Evolutionary conservation across 495 filamentous ascomycete genomes (phyloP), one percentile per base, ranked within the genome.

Genomic region (Neurospora tetraspora): DNA sequence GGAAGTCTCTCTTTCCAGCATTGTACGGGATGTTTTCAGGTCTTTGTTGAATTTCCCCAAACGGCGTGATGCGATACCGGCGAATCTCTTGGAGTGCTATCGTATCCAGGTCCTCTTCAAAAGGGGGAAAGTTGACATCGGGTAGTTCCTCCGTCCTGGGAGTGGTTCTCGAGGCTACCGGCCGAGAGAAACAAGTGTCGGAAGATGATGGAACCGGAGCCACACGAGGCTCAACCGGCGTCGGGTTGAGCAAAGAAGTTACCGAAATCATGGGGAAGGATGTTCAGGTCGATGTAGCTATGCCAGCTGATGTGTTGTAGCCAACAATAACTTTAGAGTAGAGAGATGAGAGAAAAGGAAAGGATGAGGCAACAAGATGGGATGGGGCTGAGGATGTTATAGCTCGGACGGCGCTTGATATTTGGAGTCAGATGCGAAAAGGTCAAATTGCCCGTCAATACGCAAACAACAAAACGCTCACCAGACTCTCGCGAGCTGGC

Each of bases 1-100:
- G 87, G 74, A 99, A 96, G 23, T 87, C 83, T 82, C 95, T 96
- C 85, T 98, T 99, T 73, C 93, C 91, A 76, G 94, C 97, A 70
- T 91, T 92, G 81, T 98, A 99, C 0, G 96, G 96, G 71, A 98
- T 97, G 70, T 92, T 92, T 61, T 90, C 88, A 70, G 86, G 88
- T 75, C 85, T 93, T 3, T 90, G 82, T 47, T 81, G 83, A 75
- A 99, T 94, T 14, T 87, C 80, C 27, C 91, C 90, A 74, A 91
- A 81, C 14, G 93, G 92, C 73, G 86, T 85, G 37, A 97, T 81
- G 12, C 86, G 81, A 77, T 91, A 94, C 47, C 83, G 83, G 20
- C 81, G 79, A 73, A 93, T 85, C 69, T 88, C 82, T n/a, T 79
- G 78, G 31, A 85, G 81, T 18, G 91, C 82, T 20, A 80, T 80